Base-by-base conservation (phyloP, 1,284 basidiomycete species). In the Sporisorium iseilematis-ciliati region DNA sequence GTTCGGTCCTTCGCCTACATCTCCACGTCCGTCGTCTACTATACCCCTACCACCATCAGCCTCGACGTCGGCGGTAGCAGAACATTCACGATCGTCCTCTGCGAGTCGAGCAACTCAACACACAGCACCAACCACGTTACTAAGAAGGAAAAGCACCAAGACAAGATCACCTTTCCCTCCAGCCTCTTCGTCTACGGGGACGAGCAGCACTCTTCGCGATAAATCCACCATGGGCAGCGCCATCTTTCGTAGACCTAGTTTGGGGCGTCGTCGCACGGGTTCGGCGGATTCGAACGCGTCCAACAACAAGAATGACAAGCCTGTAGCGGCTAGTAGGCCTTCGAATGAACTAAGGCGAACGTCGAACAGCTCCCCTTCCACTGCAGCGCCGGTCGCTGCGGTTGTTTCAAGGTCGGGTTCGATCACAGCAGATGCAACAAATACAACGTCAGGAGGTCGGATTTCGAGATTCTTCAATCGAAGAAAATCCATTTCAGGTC, bases 121-220 rank as follows among this genome's bases (percentile, higher is more conserved):
- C 41, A 7, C 43, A 33, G 14, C 57, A 5, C 23, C 50, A 2
- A 7, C 63, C 7, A 16, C 57, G 4, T 54, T 58, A 3, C 55
- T 59, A 18, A 57, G 53, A 40, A 51, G 65, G 25, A 66, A 43
- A 23, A 61, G 57, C n/a, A 65, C 52, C 6, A 65, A 65, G 11
- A 14, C 50, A 1, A 42, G 50, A 29, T 66, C 58, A 6, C 52
- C 56, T 23, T 70, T 61, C 20, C 72, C 72, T 11, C 72, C 72
- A 5, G 66, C 72, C 14, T 51, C 72, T 12, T n/a, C 67, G 2
- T 75, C 72, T 4, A 75, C 72, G 12, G 67, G 72, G 8, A 60
- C 67, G 5, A 75, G 67, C 60, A 65, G 55, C 52, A 42, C 49
- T 0, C 59, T 54, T 18, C 52, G 68, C 20, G 68, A 67, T 54